These are phyloP conservation scores for Dalbergia cultrata DNA, from an alignment of 306 rosid genomes.

Conservation along the genomic window DNA sequence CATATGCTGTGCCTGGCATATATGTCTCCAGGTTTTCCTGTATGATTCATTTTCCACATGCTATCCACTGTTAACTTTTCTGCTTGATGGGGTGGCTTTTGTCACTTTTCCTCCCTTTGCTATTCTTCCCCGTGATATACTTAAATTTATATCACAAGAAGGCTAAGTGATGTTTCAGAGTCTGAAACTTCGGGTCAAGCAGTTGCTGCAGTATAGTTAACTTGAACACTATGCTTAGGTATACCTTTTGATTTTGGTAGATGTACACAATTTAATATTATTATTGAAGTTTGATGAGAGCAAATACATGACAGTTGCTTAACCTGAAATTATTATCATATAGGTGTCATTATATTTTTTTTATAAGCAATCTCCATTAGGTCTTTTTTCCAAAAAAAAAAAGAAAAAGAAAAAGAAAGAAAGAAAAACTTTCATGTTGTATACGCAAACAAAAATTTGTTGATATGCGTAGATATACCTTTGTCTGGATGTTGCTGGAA, in stretches of 20 bases:
- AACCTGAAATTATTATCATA: conserved; percentile 14
- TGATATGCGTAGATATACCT: neutral
- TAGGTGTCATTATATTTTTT: neutral
- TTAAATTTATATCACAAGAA: conserved; percentile 9
- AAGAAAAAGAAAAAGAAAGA: too few relatives aligned
- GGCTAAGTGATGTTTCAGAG: conserved; percentile 26
- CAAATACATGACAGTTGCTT: neutral
- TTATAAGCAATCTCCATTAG: neutral
- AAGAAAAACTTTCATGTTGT: neutral
- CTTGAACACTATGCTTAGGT: conserved; percentile 6
- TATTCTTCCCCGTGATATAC: conserved; percentile 9
- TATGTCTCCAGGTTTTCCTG: conserved; percentile 7
- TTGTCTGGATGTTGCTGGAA: neutral
- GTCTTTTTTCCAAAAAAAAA: too few relatives aligned
- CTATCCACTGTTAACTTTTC: conserved; percentile 25
- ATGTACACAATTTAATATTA: neutral
- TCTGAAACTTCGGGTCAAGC: neutral
- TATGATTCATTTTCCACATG: conserved; percentile 39
- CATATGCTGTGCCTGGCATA: conserved; percentile 14
- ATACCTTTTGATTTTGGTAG: conserved; percentile 10
- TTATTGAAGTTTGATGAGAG: conserved; percentile 19
- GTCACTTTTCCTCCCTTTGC: conserved; percentile 8
- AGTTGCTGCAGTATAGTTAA: conserved; percentile 7
- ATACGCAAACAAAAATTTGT: neutral
- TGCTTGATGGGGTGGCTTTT: conserved; percentile 20